Evolutionary conservation across 2,329 filamentous ascomycete species (phyloP).

Genomic region (Metarhizium robertsii): DNA sequence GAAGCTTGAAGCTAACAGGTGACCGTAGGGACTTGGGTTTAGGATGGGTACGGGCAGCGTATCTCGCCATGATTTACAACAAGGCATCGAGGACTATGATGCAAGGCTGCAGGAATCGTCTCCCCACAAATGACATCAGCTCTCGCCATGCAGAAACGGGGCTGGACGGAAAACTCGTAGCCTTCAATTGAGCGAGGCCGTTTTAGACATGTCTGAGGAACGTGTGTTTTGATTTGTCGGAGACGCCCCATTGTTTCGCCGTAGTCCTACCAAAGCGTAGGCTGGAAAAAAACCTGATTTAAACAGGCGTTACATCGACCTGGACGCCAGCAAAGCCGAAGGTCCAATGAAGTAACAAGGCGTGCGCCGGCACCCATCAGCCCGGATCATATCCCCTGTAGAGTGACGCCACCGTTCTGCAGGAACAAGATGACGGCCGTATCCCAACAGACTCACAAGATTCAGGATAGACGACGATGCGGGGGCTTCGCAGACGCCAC

Average conservation of each 20-base stretch:
- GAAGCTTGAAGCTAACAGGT: slow-evolving; percentile 2
- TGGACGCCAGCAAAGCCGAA: background rate
- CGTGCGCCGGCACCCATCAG: background rate
- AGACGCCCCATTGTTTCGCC: background rate
- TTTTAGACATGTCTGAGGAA: too few relatives aligned
- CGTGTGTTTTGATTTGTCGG: too few relatives aligned
- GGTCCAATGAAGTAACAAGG: background rate
- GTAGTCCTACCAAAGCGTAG: background rate
- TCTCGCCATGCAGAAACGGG: background rate
- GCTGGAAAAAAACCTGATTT: background rate
- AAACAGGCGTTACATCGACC: background rate
- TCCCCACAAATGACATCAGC: background rate
- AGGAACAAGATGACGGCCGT: background rate
- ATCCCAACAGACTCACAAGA: too few relatives aligned
- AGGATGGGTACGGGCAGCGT: background rate
- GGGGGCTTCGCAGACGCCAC: too few relatives aligned
- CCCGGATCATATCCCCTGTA: background rate
- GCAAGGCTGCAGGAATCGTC: background rate
- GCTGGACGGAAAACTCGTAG: too few relatives aligned
- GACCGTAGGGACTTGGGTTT: background rate
- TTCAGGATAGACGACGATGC: too few relatives aligned
- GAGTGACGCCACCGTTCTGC: slow-evolving; percentile 2
- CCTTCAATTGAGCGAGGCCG: too few relatives aligned
- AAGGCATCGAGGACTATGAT: background rate
- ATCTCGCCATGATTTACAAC: background rate